Evolutionary conservation across 495 filamentous ascomycete genomes (phyloP).

Genomic region (Parathielavia hyrcaniae): DNA sequence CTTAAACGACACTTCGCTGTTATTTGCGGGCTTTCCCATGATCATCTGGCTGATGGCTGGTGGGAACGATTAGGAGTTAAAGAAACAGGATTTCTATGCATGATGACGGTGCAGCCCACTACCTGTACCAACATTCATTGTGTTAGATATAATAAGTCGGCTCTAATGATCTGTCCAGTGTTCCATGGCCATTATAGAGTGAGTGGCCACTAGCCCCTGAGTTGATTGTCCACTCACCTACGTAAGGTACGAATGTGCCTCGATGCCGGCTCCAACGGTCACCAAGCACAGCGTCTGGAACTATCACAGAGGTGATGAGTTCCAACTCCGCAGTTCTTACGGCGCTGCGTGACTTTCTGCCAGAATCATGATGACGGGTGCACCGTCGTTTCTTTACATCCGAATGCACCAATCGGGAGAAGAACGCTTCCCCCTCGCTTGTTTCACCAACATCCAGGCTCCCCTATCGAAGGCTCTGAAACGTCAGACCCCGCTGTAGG

Average conservation of each 20-base stretch:
- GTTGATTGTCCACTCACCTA: too few relatives aligned
- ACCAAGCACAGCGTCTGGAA: too few relatives aligned
- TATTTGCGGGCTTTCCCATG: too few relatives aligned
- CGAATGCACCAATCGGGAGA: conserved; percentile 1
- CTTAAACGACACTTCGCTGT: background rate
- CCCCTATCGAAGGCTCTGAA: conserved; percentile 3
- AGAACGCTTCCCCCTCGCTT: background rate
- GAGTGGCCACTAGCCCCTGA: too few relatives aligned
- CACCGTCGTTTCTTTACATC: background rate
- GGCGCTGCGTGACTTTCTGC: background rate
- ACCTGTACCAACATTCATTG: too few relatives aligned
- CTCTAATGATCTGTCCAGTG: background rate
- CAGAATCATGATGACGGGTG: too few relatives aligned
- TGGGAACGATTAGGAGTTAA: too few relatives aligned
- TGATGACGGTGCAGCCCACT: too few relatives aligned
- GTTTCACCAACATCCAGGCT: background rate
- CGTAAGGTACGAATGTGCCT: too few relatives aligned
- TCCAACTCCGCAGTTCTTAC: background rate
- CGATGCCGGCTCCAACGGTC: too few relatives aligned
- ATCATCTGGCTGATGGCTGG: background rate
- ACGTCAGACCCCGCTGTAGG: background rate
- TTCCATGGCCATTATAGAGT: background rate
- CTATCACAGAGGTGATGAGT: too few relatives aligned
- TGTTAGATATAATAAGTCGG: background rate
- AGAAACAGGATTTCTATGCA: too few relatives aligned